Evolutionary conservation across 148 eudicot species (phyloP).

Genomic region (Chenopodium album): DNA sequence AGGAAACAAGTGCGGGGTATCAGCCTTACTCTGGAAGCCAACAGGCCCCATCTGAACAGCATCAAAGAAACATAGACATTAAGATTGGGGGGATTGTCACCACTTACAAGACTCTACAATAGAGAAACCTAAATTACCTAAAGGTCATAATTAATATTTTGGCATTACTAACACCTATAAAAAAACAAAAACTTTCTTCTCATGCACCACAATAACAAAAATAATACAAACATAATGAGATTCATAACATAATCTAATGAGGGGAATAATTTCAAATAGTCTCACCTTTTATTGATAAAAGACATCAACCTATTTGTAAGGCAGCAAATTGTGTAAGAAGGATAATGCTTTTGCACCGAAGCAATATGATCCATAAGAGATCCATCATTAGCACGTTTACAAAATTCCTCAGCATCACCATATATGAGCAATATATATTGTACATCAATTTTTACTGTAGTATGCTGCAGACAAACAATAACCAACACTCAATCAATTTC

Average conservation of each 20-base stretch:
- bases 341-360: constrained; percentile 62
- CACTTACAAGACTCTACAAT: too few relatives aligned
- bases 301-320: constrained; percentile 76
- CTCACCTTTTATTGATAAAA: constrained; percentile 80
- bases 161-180: too few relatives aligned
- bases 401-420: constrained; percentile 86
- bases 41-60: not conserved
- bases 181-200: too few relatives aligned
- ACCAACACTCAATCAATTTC: not conserved
- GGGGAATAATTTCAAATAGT: not conserved
- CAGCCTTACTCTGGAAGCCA: not conserved
- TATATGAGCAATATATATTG: constrained; percentile 66
- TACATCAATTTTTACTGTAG: constrained; percentile 39
- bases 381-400: constrained; percentile 56
- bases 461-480: constrained; percentile 44
- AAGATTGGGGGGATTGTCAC: not conserved
- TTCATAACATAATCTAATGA: not conserved
- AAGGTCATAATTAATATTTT: too few relatives aligned
- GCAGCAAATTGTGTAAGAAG: constrained; percentile 75
- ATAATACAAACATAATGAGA: not conserved
- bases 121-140: too few relatives aligned
- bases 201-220: not conserved
- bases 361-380: constrained; percentile 59
- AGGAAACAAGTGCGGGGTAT: not conserved
- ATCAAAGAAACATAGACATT: too few relatives aligned